phyloP scores from a whole-genome alignment of 225 moss, liverwort and hornwort genomes.

The Pseudoscleropodium purum region DNA sequence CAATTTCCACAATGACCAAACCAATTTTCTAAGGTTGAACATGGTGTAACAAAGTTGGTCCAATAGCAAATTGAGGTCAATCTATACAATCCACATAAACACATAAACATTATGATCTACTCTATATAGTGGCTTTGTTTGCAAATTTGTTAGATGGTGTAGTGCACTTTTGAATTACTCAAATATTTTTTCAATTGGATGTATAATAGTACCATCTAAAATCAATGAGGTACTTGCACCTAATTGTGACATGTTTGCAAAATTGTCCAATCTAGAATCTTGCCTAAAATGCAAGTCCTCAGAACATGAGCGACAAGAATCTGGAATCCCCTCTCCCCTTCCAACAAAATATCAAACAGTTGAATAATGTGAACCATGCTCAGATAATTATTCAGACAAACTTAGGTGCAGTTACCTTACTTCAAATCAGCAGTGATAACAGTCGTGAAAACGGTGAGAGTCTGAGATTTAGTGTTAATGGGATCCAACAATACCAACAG shows the following conservation, averaged over 20 bases:
- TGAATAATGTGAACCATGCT: background rate
- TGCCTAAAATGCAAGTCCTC: background rate
- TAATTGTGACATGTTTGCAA: background rate
- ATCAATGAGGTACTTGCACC: background rate
- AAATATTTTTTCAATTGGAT: background rate
- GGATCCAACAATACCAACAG: background rate
- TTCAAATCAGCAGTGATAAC: background rate
- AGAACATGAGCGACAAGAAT: background rate
- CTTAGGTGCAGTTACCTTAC: background rate
- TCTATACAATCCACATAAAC: background rate
- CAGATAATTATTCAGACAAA: background rate
- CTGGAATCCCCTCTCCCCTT: background rate
- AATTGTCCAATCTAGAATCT: background rate
- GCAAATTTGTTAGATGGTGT: background rate
- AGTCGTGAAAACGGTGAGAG: background rate
- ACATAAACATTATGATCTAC: background rate
- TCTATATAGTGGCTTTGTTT: background rate
- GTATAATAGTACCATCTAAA: background rate
- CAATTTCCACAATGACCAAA: too few species aligned
- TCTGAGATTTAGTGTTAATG: background rate
- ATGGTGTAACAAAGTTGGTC: background rate
- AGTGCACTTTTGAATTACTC: fast-evolving
- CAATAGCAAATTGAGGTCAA: background rate
- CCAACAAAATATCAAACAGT: background rate
- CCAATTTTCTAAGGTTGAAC: too few species aligned